Evolutionary conservation across 345 rosid genomes (phyloP).

Genomic region (Salix exigua): DNA sequence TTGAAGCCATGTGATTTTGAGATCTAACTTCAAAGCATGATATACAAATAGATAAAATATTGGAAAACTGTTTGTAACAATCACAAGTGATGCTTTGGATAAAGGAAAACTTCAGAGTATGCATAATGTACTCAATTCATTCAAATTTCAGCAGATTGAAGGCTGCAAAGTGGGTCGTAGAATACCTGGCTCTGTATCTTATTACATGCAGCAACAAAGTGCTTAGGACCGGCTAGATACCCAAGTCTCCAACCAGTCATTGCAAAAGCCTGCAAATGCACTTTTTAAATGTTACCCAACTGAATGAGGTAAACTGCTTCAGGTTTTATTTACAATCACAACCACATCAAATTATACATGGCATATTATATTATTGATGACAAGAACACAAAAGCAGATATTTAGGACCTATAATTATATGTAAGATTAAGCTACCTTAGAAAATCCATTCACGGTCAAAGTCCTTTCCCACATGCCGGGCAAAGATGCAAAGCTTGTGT

Average conservation of each 20-base stretch:
- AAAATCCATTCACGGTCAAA: slow-evolving; percentile 89
- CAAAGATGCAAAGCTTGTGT: slow-evolving; percentile 90
- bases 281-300: slow-evolving; percentile 11
- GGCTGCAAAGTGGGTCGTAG: neutral
- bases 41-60: neutral
- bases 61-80: neutral
- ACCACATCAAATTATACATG: neutral
- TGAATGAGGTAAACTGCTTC: neutral
- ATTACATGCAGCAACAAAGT: slow-evolving; percentile 86
- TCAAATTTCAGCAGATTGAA: neutral
- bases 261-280: slow-evolving; percentile 78
- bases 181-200: slow-evolving; percentile 97
- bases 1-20: neutral
- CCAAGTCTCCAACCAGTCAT: slow-evolving; percentile 99
- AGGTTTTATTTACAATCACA: neutral
- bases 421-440: slow-evolving; percentile 56
- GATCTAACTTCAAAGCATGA: neutral
- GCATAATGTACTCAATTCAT: neutral
- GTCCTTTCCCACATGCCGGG: slow-evolving; percentile 96
- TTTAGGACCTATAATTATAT: neutral
- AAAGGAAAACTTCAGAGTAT: neutral
- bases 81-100: neutral
- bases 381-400: neutral
- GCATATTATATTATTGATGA: neutral
- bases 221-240: slow-evolving; percentile 89